Base-by-base conservation (phyloP, 768 basidiomycete species). In the Leccinum fibrillosum region DNA sequence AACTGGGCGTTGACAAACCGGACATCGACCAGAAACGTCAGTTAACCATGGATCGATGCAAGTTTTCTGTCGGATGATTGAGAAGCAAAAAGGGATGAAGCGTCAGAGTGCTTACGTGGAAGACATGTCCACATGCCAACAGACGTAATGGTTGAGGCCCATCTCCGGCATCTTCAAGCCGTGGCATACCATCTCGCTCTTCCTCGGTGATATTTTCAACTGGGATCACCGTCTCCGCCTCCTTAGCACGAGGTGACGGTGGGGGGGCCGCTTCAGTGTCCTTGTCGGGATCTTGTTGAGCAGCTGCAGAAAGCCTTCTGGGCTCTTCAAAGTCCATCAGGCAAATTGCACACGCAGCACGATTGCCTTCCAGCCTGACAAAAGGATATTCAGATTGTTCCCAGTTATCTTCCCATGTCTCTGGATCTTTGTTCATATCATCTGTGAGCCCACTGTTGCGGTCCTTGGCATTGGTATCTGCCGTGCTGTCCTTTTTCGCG, bases 11-110 rank as follows among this genome's bases (percentile, higher is more conserved):
- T 95, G 92, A 69, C 93, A 96, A 17, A 88, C 84, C 7, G 93
- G 93, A 77, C 93, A 96, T 32, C 92, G 82, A 5, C 91, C 93
- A 28, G 90, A 92, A 13, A 92, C 86, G 59, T 89, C 86, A 3
- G 77, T 85, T 52, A 96, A 72, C 94, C 94, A 96, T 21, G 92
- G 90, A 68, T 96, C 93, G 45, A 95, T 74, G 69, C 93, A 96
- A 23, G 86, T 85, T 90, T 90, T 85, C 90, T 90, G 63, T 21
- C 56, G 34, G 12, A 56, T 19, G 21, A 30, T 32, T 57, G 34
- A 60, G 58, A 56, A 56, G 44, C 23, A n/a, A 35, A 48, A 26
- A 17, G 21, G 11, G 23, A 52, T 10, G 21, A 30, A 52, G 56
- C 10, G 54, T 56, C 12, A 30, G 21, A 32, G 26, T 4, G 77